A percentile compares a stretch with the other conserved stretches of the same genome.
Conservation (phyloP, 305 asterid species). For the Plantago coronopus region DNA sequence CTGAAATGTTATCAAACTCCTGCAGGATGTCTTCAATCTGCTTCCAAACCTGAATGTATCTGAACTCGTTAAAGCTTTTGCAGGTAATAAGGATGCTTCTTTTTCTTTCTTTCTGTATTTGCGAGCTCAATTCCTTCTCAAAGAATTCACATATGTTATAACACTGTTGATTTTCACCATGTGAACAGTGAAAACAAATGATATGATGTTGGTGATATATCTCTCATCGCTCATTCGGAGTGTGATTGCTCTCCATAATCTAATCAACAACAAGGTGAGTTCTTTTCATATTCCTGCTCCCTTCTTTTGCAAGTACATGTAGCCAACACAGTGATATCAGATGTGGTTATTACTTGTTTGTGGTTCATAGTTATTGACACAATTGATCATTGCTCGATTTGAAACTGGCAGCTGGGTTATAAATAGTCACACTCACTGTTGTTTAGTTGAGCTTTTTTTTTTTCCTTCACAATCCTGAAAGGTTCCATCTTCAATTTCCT, state of each 20-base stretch:
- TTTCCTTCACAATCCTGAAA: too few species aligned
- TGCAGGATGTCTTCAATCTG: conserved; percentile 89
- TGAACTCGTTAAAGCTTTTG: conserved; percentile 78
- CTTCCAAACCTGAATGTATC: conserved; percentile 82
- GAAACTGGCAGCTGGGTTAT: too few species aligned
- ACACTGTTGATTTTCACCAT: neutral
- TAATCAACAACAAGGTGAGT: conserved; percentile 88
- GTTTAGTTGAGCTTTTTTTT: too few species aligned
- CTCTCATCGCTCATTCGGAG: conserved; percentile 85
- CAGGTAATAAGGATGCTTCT: conserved; percentile 45
- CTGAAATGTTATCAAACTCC: conserved; percentile 20
- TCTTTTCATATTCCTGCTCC: conserved; percentile 7
- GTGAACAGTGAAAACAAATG: conserved; percentile 79
- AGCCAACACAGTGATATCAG: neutral
- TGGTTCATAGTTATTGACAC: neutral
- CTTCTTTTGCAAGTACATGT: neutral
- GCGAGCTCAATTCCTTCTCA: neutral
- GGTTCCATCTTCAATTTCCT: too few species aligned
- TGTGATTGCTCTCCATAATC: conserved; percentile 88
- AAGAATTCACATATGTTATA: neutral
- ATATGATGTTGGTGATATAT: conserved; percentile 93
- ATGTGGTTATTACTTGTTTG: neutral
- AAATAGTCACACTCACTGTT: too few species aligned
- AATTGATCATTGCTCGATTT: too few species aligned
- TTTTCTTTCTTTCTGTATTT: neutral